Evolutionary conservation across 2,329 filamentous ascomycete genomes (phyloP).

Genomic region (Diaporthe vaccinii): DNA sequence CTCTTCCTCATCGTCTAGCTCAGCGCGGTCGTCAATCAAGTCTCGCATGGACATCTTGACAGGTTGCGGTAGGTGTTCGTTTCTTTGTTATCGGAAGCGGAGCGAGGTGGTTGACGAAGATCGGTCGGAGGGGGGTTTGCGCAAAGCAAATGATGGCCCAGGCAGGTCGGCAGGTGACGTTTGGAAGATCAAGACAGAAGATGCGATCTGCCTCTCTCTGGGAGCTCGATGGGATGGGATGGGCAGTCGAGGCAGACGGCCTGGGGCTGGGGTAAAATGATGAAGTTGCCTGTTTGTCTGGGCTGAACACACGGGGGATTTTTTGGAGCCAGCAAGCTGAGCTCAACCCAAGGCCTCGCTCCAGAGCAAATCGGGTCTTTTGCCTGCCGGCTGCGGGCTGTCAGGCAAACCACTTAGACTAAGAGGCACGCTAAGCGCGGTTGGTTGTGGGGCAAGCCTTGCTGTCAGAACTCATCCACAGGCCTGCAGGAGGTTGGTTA

Average conservation of each 20-base stretch:
- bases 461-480: neutral
- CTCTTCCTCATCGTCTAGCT: slow-evolving; percentile 87
- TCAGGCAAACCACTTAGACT: neutral
- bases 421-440: neutral
- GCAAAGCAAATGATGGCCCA: slow-evolving; percentile 11
- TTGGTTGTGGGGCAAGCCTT: neutral
- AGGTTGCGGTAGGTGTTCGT: slow-evolving; percentile 44
- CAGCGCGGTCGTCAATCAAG: slow-evolving; percentile 86
- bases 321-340: slow-evolving; percentile 37
- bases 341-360: slow-evolving; percentile 20
- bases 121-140: neutral
- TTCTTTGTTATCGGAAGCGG: slow-evolving; percentile 31
- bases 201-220: no score
- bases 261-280: slow-evolving; percentile 24
- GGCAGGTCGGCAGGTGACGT: neutral
- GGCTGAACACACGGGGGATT: slow-evolving; percentile 19
- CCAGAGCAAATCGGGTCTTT: slow-evolving; percentile 6
- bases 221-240: neutral
- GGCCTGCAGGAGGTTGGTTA: no score
- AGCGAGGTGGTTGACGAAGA: neutral
- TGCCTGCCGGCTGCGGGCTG: slow-evolving; percentile 31
- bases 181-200: neutral
- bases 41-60: slow-evolving; percentile 78
- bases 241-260: slow-evolving; percentile 12
- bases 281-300: slow-evolving; percentile 1